phyloP scores from a whole-genome alignment of 2,329 filamentous ascomycete species.

The Chalara sp. region DNA sequence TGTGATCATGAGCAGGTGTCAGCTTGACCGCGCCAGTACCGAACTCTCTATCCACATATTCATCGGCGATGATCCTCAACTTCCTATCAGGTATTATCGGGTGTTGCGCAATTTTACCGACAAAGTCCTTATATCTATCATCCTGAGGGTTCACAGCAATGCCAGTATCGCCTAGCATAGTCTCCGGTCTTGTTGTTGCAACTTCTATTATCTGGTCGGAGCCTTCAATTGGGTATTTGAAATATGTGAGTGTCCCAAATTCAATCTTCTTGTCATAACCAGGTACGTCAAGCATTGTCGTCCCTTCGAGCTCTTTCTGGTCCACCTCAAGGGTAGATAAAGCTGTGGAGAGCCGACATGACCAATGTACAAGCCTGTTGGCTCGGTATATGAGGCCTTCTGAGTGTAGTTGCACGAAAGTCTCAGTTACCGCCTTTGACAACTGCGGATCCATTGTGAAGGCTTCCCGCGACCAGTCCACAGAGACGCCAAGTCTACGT shows the following conservation, averaged over 20 bases:
- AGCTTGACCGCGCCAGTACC: constrained; percentile 97
- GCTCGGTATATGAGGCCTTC: constrained; percentile 91
- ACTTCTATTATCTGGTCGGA: constrained; percentile 79
- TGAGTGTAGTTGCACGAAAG: constrained; percentile 83
- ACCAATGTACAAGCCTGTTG: constrained; percentile 95
- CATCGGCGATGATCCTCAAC: constrained; percentile 79
- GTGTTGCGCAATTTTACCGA: constrained; percentile 81
- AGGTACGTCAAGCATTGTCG: constrained; percentile 85
- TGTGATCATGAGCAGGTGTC: constrained; percentile 89
- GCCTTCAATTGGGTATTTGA: constrained; percentile 85
- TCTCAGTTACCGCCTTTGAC: constrained; percentile 77
- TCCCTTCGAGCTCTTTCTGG: constrained; percentile 81
- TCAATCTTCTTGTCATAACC: constrained; percentile 95
- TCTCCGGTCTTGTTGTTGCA: constrained; percentile 88
- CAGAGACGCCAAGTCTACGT: constrained; percentile 78
- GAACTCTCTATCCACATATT: constrained; percentile 87
- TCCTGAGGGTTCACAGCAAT: constrained; percentile 91
- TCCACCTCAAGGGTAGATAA: constrained; percentile 87
- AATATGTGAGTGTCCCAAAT: constrained; percentile 85
- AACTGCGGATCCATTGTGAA: constrained; percentile 93
- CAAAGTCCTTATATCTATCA: constrained; percentile 75
- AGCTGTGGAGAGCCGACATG: constrained; percentile 79
- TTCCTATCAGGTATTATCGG: constrained; percentile 75
- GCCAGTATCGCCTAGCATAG: constrained; percentile 89
- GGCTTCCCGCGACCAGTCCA: constrained; percentile 89